These are phyloP conservation scores for Allium sativum DNA, from an alignment of 106 monocot species.

Conservation along the genomic window DNA sequence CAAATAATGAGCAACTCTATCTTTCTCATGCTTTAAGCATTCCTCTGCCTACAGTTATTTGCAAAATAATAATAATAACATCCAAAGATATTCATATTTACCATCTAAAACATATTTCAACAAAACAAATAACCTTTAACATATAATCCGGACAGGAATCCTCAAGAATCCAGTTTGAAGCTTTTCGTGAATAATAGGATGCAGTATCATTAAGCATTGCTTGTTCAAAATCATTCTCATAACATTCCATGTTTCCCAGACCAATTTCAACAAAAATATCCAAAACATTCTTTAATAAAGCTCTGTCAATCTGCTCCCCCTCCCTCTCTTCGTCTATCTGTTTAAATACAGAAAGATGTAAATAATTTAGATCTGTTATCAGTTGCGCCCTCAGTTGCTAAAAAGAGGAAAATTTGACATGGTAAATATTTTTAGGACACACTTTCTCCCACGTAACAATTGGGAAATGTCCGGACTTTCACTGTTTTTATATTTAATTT, in stretches of 20 bases:
- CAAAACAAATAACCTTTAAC: slow-evolving; percentile 47
- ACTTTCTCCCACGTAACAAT: too few relatives aligned
- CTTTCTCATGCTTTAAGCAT: slow-evolving; percentile 69
- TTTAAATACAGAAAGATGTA: slow-evolving; percentile 5
- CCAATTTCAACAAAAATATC: slow-evolving; percentile 94
- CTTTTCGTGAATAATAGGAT: slow-evolving; percentile 71
- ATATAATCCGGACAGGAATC: slow-evolving; percentile 90
- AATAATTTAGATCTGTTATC: background rate
- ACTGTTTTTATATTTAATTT: too few relatives aligned
- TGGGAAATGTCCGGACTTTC: too few relatives aligned
- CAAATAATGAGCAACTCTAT: slow-evolving; percentile 73
- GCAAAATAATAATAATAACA: background rate
- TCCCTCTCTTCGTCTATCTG: slow-evolving; percentile 89
- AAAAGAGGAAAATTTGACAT: too few relatives aligned
- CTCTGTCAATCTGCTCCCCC: slow-evolving; percentile 86
- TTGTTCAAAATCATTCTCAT: slow-evolving; percentile 78
- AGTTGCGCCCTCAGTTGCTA: too few relatives aligned
- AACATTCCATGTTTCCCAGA: slow-evolving; percentile 48
- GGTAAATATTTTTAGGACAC: too few relatives aligned
- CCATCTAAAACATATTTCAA: background rate
- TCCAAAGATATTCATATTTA: background rate
- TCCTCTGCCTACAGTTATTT: slow-evolving; percentile 54
- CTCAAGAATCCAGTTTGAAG: slow-evolving; percentile 66
- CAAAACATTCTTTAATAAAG: slow-evolving; percentile 72
- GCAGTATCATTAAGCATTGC: slow-evolving; percentile 54